These are phyloP conservation scores for Ceratobasidium sp. DNA, from an alignment of 1,284 basidiomycete species.

Conservation along the genomic window DNA sequence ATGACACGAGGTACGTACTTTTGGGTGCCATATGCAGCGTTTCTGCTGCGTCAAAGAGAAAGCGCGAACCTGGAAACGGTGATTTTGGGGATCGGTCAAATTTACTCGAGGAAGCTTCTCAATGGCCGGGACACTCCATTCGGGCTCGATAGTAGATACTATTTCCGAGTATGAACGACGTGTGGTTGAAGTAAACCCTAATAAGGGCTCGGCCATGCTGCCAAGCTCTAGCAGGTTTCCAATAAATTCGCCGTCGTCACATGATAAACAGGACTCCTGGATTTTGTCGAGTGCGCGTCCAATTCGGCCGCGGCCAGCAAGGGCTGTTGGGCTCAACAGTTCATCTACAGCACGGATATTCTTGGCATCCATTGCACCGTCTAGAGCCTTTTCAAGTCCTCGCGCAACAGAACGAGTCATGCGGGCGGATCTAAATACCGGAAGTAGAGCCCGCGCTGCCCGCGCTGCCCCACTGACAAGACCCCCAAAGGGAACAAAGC, in stretches of 20 bases:
- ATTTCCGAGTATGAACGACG: background rate
- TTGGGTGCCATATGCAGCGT: background rate
- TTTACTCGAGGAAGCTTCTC: background rate
- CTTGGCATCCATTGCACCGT: constrained; percentile 25
- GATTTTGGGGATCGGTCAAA: background rate
- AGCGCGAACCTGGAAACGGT: background rate
- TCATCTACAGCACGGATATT: constrained; percentile 23
- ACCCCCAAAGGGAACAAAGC: constrained; percentile 35
- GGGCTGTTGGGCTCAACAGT: constrained; percentile 25
- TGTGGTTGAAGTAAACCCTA: background rate
- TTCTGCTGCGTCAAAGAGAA: too few relatives aligned
- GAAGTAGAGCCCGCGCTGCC: constrained; percentile 19
- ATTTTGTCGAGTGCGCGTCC: constrained; percentile 31
- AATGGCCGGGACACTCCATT: background rate
- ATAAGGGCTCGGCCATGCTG: constrained; percentile 1
- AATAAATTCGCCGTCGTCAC: background rate
- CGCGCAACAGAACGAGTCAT: constrained; percentile 9
- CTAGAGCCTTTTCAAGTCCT: constrained; percentile 15
- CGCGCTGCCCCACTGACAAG: constrained; percentile 25
- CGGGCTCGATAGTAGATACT: background rate
- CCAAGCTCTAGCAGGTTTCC: constrained; percentile 1
- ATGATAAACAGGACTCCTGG: constrained; percentile 18
- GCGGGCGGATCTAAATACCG: constrained; percentile 27
- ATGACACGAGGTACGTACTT: background rate
- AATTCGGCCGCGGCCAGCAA: constrained; percentile 30